Evolutionary conservation across 257 asterid genomes (phyloP), one percentile per base, ranked within the genome.

Genomic region (Scutellaria minor): DNA sequence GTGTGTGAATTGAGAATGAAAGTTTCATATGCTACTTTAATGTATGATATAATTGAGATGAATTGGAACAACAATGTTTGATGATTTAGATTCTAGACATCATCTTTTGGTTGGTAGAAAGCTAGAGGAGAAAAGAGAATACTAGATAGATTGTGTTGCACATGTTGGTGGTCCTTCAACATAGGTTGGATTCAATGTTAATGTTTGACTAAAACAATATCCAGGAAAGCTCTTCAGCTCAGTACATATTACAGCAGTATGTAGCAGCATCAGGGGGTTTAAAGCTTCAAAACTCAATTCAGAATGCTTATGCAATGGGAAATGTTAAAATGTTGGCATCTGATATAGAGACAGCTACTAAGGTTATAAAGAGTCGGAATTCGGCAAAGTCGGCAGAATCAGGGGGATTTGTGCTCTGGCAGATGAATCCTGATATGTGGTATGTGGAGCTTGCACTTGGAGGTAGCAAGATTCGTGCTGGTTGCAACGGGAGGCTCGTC

Each of bases 371-470:
- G 86, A 84, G 75, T 77, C 73, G 80, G 68, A 88, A 82, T 76
- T 68, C 95, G 0, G 68, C 87, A 9, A 90, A 76, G 59, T 68
- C 84, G 8, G 82, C 93, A 0, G 96, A 90, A 51, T 70, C 89
- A 1, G 96, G 95, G 18, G 89, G 91, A 4, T 90, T 90, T 55
- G 93, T 88, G 52, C 91, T 90, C 11, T 90, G 96, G 97, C 91
- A 90, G 72, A 90, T 90, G 97, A 86, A 86, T 79, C 93, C 95
- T 0, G 91, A 88, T 73, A 85, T 82, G 88, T 90, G 97, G 97
- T 90, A 90, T 55, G 93, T 90, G 8, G 97, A 90, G 81, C 93
- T 88, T 7, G 93, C 93, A 0, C 82, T 90, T 9, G 95, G 95
- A 27, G 87, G 89, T 59, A 88, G 91, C 82, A 88, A 90, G 74